A percentile compares a stretch with the other conserved stretches of the same genome.
Evolutionary conservation across 2,329 filamentous ascomycete genomes (phyloP).

Genomic region (Aspergillus melleus): DNA sequence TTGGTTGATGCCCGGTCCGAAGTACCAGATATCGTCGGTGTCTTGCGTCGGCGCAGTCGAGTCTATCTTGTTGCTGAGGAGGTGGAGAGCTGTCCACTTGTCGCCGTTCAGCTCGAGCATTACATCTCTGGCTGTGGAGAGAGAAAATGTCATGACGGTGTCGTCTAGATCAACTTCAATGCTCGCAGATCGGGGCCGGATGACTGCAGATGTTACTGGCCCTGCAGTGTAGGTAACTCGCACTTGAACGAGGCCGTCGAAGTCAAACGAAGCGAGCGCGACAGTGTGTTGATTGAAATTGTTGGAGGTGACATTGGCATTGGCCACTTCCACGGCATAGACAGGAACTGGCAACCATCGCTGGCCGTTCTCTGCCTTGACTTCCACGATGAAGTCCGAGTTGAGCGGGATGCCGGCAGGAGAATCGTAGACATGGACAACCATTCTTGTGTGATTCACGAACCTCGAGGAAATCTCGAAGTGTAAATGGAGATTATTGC

Average conservation of each 20-base stretch:
- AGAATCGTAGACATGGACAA: neutral
- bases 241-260: neutral
- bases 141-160: neutral
- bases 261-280: constrained; percentile 3
- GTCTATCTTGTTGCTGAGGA: neutral
- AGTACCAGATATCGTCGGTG: neutral
- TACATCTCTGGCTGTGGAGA: neutral
- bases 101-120: constrained; percentile 5
- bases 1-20: neutral
- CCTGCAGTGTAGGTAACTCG: neutral
- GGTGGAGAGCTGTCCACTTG: constrained; percentile 4
- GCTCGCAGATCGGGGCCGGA: neutral
- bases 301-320: constrained; percentile 3
- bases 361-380: neutral
- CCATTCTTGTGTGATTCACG: no score
- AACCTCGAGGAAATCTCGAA: no score
- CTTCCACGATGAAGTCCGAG: neutral
- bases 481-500: no score
- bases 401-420: neutral
- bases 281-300: neutral
- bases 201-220: neutral
- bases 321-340: neutral
- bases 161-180: neutral
- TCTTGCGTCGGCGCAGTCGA: neutral
- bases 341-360: neutral